A percentile compares a stretch with the other conserved stretches of the same genome.
These are phyloP conservation scores for Mrakia blollopis DNA, from an alignment of 768 basidiomycete species.

Conservation along the genomic window DNA sequence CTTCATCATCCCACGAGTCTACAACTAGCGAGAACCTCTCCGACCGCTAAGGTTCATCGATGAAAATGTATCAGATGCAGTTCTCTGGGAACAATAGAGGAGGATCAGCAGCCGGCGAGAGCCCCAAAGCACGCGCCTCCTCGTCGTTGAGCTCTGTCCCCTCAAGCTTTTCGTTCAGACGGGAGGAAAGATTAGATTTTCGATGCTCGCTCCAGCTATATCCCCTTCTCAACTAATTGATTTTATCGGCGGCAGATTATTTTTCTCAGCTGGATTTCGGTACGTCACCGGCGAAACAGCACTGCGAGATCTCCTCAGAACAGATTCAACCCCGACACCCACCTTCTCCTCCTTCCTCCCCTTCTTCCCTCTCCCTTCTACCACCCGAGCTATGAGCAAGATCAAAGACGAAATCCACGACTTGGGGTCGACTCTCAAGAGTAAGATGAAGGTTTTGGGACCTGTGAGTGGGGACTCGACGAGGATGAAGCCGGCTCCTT, in stretches of 20 bases:
- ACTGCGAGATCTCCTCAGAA: neutral
- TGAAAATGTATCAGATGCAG: too few relatives aligned
- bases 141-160: too few relatives aligned
- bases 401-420: slow-evolving; percentile 28
- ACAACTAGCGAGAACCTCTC: too few relatives aligned
- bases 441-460: slow-evolving; percentile 28
- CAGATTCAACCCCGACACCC: neutral
- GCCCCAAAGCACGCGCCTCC: too few relatives aligned
- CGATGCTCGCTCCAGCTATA: too few relatives aligned
- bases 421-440: slow-evolving; percentile 14
- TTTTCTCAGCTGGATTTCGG: neutral
- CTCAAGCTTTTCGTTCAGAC: too few relatives aligned
- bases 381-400: slow-evolving; percentile 3
- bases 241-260: neutral
- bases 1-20: too few relatives aligned
- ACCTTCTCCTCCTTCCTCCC: neutral
- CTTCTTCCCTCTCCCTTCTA: neutral
- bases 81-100: too few relatives aligned
- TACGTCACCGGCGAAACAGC: neutral
- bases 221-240: too few relatives aligned
- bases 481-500: neutral
- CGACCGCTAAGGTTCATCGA: too few relatives aligned
- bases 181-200: too few relatives aligned
- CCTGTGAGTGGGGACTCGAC: neutral
- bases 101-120: too few relatives aligned